phyloP scores from a whole-genome alignment of 148 eudicot species.

The Chenopodium quinoa region DNA sequence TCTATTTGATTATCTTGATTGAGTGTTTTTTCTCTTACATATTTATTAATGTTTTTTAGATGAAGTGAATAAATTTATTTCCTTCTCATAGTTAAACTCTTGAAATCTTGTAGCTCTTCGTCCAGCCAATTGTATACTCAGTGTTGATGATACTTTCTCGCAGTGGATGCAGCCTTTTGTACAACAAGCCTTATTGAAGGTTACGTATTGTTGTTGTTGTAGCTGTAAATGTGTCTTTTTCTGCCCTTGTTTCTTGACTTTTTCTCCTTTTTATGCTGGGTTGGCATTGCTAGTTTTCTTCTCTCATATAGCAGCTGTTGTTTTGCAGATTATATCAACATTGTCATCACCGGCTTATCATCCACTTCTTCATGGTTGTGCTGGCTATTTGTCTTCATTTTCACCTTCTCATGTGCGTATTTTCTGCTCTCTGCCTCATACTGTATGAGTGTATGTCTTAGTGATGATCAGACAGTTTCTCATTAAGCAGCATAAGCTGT shows the following conservation, averaged over 20 bases:
- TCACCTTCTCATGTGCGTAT: slow-evolving; percentile 75
- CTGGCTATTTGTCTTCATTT: slow-evolving; percentile 76
- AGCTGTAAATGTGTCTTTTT: background rate
- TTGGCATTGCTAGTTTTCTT: slow-evolving; percentile 1
- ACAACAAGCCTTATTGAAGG: slow-evolving; percentile 74
- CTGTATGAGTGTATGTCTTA: background rate
- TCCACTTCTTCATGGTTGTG: slow-evolving; percentile 72
- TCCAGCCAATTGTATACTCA: slow-evolving; percentile 49
- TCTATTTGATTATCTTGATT: background rate
- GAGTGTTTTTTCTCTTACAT: background rate
- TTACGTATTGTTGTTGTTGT: slow-evolving; percentile 17
- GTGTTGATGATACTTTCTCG: slow-evolving; percentile 57
- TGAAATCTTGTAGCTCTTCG: slow-evolving; percentile 61
- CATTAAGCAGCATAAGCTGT: slow-evolving; percentile 12
- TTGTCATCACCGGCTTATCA: slow-evolving; percentile 55
- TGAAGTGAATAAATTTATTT: background rate
- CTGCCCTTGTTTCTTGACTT: background rate
- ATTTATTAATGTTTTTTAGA: too few relatives aligned
- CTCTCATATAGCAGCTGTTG: slow-evolving; percentile 18
- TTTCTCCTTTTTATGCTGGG: background rate
- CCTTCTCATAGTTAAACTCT: background rate
- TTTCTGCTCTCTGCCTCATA: slow-evolving; percentile 13
- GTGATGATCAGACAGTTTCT: background rate
- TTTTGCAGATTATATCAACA: slow-evolving; percentile 71
- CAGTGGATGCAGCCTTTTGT: slow-evolving; percentile 75